Percentiles rank a stretch among this genome's conserved stretches.
These are phyloP conservation scores for Schizophyllum amplum DNA, from an alignment of 1,284 basidiomycete species.

Conservation along the genomic window DNA sequence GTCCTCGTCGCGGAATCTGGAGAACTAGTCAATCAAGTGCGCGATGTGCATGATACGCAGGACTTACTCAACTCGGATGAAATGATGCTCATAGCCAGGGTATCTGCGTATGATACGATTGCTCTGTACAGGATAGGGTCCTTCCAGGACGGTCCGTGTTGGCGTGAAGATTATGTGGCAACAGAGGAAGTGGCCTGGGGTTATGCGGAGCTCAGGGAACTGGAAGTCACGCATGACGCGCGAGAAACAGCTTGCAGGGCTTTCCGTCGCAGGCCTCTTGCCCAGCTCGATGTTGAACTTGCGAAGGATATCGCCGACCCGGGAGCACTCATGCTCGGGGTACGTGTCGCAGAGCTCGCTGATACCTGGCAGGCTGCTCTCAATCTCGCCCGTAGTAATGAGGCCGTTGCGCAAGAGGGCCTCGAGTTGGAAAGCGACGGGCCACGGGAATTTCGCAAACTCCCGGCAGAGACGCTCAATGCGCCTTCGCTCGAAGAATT, in stretches of 20 bases:
- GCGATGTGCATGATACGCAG: not conserved
- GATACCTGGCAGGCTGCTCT: constrained; percentile 34
- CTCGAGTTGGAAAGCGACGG: constrained; percentile 64
- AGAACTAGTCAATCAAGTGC: not conserved
- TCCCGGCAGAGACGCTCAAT: constrained; percentile 36
- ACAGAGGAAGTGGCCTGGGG: constrained; percentile 39
- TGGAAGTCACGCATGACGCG: constrained; percentile 23
- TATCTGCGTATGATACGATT: constrained; percentile 56
- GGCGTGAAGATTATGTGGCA: constrained; percentile 66
- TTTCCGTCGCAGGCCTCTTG: constrained; percentile 31
- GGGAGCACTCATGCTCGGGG: constrained; percentile 16
- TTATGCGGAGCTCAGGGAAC: constrained; percentile 12
- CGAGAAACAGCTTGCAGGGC: constrained; percentile 41
- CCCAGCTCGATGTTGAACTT: constrained; percentile 40
- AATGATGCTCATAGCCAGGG: constrained; percentile 47
- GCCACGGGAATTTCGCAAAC: constrained; percentile 42
- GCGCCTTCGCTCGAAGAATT: constrained; percentile 40
- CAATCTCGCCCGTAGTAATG: constrained; percentile 47
- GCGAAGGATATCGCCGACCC: constrained; percentile 42
- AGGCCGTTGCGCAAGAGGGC: constrained; percentile 51
- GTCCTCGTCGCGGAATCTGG: constrained; percentile 63
- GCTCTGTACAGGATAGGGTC: constrained; percentile 61
- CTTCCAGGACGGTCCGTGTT: constrained; percentile 62
- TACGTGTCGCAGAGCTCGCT: constrained; percentile 28
- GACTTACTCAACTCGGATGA: constrained; percentile 58